A percentile compares a stretch with the other conserved stretches of the same genome.
Conservation (phyloP, 176 grass and related monocot genomes). For the Dendrocalamus sinicus region DNA sequence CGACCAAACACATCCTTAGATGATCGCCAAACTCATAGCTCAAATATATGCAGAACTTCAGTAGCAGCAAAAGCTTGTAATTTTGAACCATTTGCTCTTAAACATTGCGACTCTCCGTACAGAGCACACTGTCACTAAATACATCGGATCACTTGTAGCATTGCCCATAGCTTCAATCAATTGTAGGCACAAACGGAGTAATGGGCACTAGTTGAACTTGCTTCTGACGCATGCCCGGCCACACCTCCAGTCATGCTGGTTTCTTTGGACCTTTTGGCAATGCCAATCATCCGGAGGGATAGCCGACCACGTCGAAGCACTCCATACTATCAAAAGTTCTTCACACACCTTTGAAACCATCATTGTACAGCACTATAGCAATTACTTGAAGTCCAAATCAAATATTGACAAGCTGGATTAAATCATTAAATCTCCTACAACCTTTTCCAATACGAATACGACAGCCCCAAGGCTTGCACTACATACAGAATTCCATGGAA, state of each 20-base stretch:
- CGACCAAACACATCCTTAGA: too few species aligned
- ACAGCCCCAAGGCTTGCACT: background rate
- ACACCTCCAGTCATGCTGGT: background rate
- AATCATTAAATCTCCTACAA: background rate
- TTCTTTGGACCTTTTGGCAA: background rate
- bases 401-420: background rate
- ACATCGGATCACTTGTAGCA: background rate
- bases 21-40: too few species aligned
- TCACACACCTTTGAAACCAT: background rate
- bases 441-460: background rate
- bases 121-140: background rate
- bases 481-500: conserved; percentile 42
- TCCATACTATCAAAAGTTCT: background rate
- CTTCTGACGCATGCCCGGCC: background rate
- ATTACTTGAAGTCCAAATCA: background rate
- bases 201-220: background rate
- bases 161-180: background rate
- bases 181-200: background rate
- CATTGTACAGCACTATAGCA: background rate
- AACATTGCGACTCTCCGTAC: too few species aligned
- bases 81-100: too few species aligned
- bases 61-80: too few species aligned
- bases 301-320: background rate
- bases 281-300: background rate
- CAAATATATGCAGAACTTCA: too few species aligned